Evolutionary conservation across 1,139 yeast genomes (phyloP).

Genomic region (Pichia norvegensis): DNA sequence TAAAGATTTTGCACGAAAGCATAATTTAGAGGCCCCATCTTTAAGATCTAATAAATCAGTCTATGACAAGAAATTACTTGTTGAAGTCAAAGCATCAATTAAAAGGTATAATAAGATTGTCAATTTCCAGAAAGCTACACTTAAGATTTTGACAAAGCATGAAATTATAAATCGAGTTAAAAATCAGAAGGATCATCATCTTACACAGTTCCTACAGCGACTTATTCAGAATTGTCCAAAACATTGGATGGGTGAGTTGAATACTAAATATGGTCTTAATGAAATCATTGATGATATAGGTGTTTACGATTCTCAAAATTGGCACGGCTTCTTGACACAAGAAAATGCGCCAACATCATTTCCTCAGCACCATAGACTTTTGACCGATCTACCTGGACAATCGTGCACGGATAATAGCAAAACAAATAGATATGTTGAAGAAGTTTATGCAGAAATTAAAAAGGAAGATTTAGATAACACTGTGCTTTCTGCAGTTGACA

Average conservation of each 20-base stretch:
- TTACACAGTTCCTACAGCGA: slow-evolving; percentile 9
- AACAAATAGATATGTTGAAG: background rate
- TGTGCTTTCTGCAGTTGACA: background rate
- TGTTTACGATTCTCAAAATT: slow-evolving; percentile 1
- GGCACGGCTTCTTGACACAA: slow-evolving; percentile 3
- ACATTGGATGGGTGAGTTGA: slow-evolving; percentile 8
- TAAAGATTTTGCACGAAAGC: background rate
- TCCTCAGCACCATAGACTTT: background rate
- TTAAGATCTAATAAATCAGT: slow-evolving; percentile 10
- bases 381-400: background rate
- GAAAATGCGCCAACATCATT: background rate
- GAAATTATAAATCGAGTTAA: slow-evolving; percentile 6
- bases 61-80: slow-evolving; percentile 12
- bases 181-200: slow-evolving; percentile 8
- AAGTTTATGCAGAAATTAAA: background rate
- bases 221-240: slow-evolving; percentile 8
- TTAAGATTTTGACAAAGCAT: slow-evolving; percentile 4
- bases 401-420: background rate
- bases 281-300: slow-evolving; percentile 6
- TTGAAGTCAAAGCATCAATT: slow-evolving; percentile 14
- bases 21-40: background rate
- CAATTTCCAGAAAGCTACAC: slow-evolving; percentile 15
- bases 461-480: background rate
- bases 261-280: slow-evolving; percentile 10
- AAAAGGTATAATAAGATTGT: slow-evolving; percentile 14